Conservation (phyloP, 371 early-diverging fungal species). For the Actinomortierella ambigua region DNA sequence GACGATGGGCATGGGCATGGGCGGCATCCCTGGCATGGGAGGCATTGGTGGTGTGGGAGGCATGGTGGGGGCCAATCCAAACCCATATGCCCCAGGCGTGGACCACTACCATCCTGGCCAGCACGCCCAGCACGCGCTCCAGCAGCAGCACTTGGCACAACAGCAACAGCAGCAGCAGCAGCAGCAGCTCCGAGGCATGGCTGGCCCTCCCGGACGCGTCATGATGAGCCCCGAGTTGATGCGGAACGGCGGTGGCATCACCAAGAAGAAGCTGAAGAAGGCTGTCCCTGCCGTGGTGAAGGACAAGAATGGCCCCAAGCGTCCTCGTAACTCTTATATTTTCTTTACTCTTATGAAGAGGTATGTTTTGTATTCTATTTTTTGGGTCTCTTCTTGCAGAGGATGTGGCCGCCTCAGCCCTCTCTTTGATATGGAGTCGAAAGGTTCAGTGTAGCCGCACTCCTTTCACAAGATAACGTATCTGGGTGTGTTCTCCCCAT, state of each 20-base stretch:
- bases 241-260: background rate
- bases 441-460: background rate
- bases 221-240: too few relatives aligned
- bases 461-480: too few relatives aligned
- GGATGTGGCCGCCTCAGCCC: background rate
- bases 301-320: constrained; percentile 47
- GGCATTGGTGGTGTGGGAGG: constrained; percentile 18
- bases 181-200: constrained; percentile 9
- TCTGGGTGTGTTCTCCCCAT: too few relatives aligned
- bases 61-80: constrained; percentile 29
- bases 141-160: constrained; percentile 8
- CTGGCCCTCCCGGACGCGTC: too few relatives aligned
- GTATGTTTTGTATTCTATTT: constrained; percentile 17
- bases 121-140: constrained; percentile 10
- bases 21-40: constrained; percentile 25
- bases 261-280: constrained; percentile 37
- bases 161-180: constrained; percentile 28
- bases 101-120: constrained; percentile 9
- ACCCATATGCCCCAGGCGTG: constrained; percentile 21
- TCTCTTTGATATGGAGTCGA: background rate
- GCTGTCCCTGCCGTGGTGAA: constrained; percentile 17
- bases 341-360: constrained; percentile 41
- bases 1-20: constrained; percentile 15
- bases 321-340: constrained; percentile 45
- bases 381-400: background rate